These are phyloP conservation scores for Alternaria brassicicola DNA, from an alignment of 2,329 filamentous ascomycete species.

Conservation along the genomic window DNA sequence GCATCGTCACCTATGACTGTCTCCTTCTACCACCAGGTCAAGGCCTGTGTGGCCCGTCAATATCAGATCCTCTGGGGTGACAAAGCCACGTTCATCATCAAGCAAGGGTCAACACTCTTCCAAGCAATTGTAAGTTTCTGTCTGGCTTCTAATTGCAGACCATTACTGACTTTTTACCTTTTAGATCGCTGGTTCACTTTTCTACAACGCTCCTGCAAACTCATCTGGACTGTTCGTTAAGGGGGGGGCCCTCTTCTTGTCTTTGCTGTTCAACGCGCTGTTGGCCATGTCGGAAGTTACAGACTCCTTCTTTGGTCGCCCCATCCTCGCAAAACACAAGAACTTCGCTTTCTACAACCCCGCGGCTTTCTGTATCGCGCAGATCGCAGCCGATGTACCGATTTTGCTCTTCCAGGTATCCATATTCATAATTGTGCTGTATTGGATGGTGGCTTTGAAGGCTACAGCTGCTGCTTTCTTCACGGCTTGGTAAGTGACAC, in stretches of 20 bases:
- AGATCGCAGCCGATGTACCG: conserved; percentile 66
- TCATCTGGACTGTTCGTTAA: conserved; percentile 68
- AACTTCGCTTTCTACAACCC: conserved; percentile 90
- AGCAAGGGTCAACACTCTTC: conserved; percentile 62
- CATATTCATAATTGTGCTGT: conserved; percentile 67
- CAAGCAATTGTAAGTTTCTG: conserved; percentile 53
- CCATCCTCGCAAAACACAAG: conserved; percentile 86
- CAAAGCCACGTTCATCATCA: conserved; percentile 67
- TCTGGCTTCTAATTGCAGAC: neutral
- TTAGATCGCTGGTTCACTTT: conserved; percentile 68
- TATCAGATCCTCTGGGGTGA: conserved; percentile 71
- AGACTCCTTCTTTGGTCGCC: conserved; percentile 63
- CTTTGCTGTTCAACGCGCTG: conserved; percentile 67
- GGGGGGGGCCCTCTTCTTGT: conserved; percentile 67
- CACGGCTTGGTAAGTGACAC: conserved; percentile 76
- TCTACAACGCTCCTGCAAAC: conserved; percentile 66
- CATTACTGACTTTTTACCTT: neutral
- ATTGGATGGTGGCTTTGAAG: conserved; percentile 82
- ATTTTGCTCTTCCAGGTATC: conserved; percentile 65
- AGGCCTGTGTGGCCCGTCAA: conserved; percentile 63
- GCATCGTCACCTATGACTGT: conserved; percentile 61
- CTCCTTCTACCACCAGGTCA: conserved; percentile 54
- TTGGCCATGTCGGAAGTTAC: conserved; percentile 70
- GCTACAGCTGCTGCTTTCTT: conserved; percentile 77
- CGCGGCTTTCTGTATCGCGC: conserved; percentile 73